Conservation (phyloP, 768 basidiomycete species). For the Pisolithus tinctorius region DNA sequence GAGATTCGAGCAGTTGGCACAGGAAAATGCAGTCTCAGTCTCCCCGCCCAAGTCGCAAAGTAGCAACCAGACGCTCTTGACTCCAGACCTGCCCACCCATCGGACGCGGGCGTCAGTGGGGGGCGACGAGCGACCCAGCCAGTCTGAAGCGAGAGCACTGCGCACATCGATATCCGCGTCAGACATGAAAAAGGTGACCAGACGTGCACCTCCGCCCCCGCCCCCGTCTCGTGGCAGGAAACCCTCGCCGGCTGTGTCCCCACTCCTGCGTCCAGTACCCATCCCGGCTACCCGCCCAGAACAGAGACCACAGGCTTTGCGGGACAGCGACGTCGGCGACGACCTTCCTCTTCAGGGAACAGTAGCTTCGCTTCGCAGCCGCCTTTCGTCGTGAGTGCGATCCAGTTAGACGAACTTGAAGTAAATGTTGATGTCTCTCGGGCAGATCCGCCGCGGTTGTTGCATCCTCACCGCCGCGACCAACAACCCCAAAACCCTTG, state of each 20-base stretch:
- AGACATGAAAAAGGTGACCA: constrained; percentile 39
- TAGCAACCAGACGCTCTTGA: constrained; percentile 9
- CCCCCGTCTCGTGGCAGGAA: constrained; percentile 35
- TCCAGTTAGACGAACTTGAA: neutral
- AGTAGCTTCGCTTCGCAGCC: constrained; percentile 38
- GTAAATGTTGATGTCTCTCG: neutral
- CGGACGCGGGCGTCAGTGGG: constrained; percentile 32
- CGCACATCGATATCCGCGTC: constrained; percentile 48
- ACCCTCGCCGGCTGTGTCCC: constrained; percentile 38
- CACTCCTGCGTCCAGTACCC: constrained; percentile 47
- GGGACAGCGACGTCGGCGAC: constrained; percentile 12
- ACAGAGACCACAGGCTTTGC: neutral
- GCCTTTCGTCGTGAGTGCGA: constrained; percentile 41
- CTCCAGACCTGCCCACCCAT: constrained; percentile 31
- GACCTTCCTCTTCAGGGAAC: constrained; percentile 9
- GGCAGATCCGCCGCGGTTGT: constrained; percentile 9
- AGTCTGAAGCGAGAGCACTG: constrained; percentile 27
- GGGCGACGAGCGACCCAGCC: constrained; percentile 19
- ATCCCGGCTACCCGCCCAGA: constrained; percentile 27
- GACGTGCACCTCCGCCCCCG: constrained; percentile 55
- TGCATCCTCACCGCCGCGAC: constrained; percentile 4
- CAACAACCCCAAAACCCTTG: constrained; percentile 12
- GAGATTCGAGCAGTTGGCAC: constrained; percentile 63
- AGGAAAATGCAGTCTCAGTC: constrained; percentile 21
- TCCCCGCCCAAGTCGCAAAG: constrained; percentile 7